Evolutionary conservation across 2,329 filamentous ascomycete genomes (phyloP), one percentile per base, ranked within the genome.

Genomic region (Alternaria burnsii): DNA sequence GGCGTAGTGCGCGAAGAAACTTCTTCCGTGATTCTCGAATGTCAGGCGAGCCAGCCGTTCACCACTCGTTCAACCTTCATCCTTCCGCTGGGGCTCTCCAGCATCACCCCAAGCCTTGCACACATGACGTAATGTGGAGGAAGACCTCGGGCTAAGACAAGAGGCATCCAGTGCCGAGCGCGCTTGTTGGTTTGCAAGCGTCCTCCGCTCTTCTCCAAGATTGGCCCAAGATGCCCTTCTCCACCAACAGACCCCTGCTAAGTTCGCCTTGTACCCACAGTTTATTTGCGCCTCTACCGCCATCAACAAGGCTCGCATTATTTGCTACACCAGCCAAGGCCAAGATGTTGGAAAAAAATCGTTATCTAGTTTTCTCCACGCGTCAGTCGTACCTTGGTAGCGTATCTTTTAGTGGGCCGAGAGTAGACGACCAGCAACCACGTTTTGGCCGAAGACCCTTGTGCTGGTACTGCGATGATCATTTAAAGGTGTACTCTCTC

Each of bases 321-420:
- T 61, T 61, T 65, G 63, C 70, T 68, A 71, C 70, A 66, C 61
- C 68, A 67, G 69, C 69, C 69, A 71, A 71, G 69, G 63, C 69
- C 70, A 67, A 67, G 61, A 68, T 67, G 59, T 55, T 69, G 62
- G 61, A 70, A 43, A 70, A 70, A 43, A 69, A 44, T 40, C 64
- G 61, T 71, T 70, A 66, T 68, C 69, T 72, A 72, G 69, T 72
- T 56, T 66, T 52, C 68, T 69, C 68, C 69, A 71, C 62, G 63
- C 63, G 66, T 71, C 68, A 64, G 69, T 61, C 63, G 42, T 58
- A 60, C 47, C 58, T 30, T 61, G 63, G 59, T 65, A 66, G 54
- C 63, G 69, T 66, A 58, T 62, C 56, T 64, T 66, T 59, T 52
- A 59, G 70, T 71, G 69, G 68, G 66, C 58, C 63, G 55, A 52